Base-by-base conservation (phyloP, 305 asterid genomes). In the Fraxinus velutina region DNA sequence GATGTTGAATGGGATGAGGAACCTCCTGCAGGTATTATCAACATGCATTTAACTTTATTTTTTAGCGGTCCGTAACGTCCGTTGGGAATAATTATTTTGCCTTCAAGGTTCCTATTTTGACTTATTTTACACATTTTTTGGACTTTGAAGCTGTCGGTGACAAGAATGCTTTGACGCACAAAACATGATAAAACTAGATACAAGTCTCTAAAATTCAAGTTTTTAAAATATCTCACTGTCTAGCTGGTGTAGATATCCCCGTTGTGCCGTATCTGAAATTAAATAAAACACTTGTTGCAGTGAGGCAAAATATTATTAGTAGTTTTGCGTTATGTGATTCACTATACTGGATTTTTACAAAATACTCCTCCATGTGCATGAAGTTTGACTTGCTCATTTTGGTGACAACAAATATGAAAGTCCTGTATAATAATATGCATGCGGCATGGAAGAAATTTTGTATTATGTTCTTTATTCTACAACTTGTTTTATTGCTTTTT, bases 1-100 rank as follows among this genome's bases (percentile, higher is more conserved):
- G 92, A 86, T 78, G 88, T 84, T 57, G 91, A 90, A 82, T 92
- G 97, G 97, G 97, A 91, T 87, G 97, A 90, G 64, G 92, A 87
- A 72, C 89, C 88, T 50, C 89, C 93, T 77, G 78, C 94, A 78
- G 97, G 99, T 93, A 86, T 62, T 22, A 62, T 22, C 33, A 62
- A 62, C 71, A 62, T 19, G 32, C 32, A 8, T 62, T 62, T 19
- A 29, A 68, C 9, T 68, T 68, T 13, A 27, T 66, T 27, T 24
- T 66, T 15, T 27, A 66, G 29, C 36, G 1, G 17, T 3, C 34
- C 10, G 0, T 27, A 27, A 27, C 2, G 30, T 27, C 30, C 30
- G 3, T 66, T 66, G 33, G 72, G 50, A 73, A 8, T 86, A 34
- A 34, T 76, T 80, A 30, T 17, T 22, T 6, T 75, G 7, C 78